Evolutionary conservation across 441 rosid genomes (phyloP).

Genomic region (Bocquillonia castaneifolia): DNA sequence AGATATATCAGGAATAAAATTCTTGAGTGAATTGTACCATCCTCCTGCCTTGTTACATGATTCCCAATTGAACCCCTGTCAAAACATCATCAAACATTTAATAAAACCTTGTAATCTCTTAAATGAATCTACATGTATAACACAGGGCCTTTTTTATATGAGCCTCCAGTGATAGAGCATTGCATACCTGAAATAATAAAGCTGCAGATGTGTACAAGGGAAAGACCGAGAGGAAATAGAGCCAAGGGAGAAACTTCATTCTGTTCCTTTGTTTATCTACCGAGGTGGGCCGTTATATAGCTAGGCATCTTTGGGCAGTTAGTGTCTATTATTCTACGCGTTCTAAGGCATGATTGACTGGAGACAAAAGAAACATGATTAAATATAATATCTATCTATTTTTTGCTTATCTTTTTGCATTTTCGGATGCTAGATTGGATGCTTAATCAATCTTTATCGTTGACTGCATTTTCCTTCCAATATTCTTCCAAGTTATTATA

Average conservation of each 20-base stretch:
- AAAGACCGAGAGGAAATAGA: slow-evolving; percentile 30
- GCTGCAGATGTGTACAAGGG: slow-evolving; percentile 37
- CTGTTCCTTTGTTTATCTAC: not conserved
- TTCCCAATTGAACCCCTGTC: slow-evolving; percentile 66
- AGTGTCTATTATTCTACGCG: not conserved
- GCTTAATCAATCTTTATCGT: too few relatives aligned
- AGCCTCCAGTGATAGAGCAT: not conserved
- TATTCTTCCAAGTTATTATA: too few relatives aligned
- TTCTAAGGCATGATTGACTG: not conserved
- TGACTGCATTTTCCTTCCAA: too few relatives aligned
- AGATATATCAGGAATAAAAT: slow-evolving; percentile 43
- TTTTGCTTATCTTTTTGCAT: too few relatives aligned
- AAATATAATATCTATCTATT: too few relatives aligned
- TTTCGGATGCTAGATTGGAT: too few relatives aligned
- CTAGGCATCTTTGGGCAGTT: not conserved
- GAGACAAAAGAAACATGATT: not conserved
- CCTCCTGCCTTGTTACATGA: slow-evolving; percentile 52
- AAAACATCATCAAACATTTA: slow-evolving; percentile 3
- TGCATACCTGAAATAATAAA: slow-evolving; percentile 44
- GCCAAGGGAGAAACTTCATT: slow-evolving; percentile 19
- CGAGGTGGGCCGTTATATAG: not conserved
- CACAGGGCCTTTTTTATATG: too few relatives aligned
- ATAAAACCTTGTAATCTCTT: not conserved
- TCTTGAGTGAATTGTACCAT: slow-evolving; percentile 58
- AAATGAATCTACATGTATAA: not conserved